phyloP scores from a whole-genome alignment of 1,284 basidiomycete genomes.

The Irpex lacteus region DNA sequence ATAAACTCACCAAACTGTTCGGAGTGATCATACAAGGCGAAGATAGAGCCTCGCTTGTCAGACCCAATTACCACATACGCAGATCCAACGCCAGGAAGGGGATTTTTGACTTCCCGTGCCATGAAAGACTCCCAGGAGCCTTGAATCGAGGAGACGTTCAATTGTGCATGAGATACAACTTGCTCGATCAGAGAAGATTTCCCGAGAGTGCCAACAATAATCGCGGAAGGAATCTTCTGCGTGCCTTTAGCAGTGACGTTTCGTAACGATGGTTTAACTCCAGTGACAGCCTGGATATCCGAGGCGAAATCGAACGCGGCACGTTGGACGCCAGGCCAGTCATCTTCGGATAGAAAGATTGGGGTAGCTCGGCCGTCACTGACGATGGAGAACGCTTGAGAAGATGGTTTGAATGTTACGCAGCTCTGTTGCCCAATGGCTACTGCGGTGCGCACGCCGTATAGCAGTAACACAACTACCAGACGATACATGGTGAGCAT shows the following conservation, averaged over 20 bases:
- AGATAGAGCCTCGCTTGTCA: constrained; percentile 68
- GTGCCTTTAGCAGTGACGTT: constrained; percentile 39
- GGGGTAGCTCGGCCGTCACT: constrained; percentile 43
- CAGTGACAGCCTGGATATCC: constrained; percentile 62
- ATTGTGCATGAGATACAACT: constrained; percentile 48
- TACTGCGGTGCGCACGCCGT: constrained; percentile 11
- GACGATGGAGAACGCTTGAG: constrained; percentile 41
- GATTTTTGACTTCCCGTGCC: constrained; percentile 49
- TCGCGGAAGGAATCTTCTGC: constrained; percentile 32
- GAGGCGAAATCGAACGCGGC: constrained; percentile 57
- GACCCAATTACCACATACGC: constrained; percentile 67
- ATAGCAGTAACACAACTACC: not conserved
- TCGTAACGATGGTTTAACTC: constrained; percentile 41
- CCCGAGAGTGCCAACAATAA: constrained; percentile 65
- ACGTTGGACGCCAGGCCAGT: constrained; percentile 65
- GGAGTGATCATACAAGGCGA: constrained; percentile 65
- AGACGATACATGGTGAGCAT: not conserved
- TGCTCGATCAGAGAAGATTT: constrained; percentile 55
- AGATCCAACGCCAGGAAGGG: constrained; percentile 52
- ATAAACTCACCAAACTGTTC: constrained; percentile 60
- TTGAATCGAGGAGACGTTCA: constrained; percentile 54
- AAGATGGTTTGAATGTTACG: constrained; percentile 28
- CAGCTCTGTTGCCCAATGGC: constrained; percentile 34
- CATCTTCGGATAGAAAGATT: constrained; percentile 50
- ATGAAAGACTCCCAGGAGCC: constrained; percentile 68